These are phyloP conservation scores for Fomes fomentarius DNA, from an alignment of 1,284 basidiomycete genomes.

Conservation along the genomic window DNA sequence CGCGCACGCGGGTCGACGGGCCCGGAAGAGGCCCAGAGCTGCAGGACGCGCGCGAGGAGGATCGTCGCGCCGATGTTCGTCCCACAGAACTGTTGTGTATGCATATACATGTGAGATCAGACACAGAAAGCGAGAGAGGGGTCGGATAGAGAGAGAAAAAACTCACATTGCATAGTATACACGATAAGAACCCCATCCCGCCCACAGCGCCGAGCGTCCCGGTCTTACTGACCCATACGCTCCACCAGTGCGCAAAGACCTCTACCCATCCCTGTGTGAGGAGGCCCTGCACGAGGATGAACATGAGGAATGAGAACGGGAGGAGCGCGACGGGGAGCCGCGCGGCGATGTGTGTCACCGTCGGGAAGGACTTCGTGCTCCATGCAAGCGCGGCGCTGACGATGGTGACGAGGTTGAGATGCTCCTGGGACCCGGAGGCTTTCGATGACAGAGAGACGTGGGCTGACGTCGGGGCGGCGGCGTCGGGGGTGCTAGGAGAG, in stretches of 20 bases:
- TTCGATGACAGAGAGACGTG: slow-evolving; percentile 2
- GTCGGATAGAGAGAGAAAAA: background rate
- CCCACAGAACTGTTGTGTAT: slow-evolving; percentile 61
- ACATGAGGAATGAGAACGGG: slow-evolving; percentile 94
- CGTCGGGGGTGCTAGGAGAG: slow-evolving; percentile 2
- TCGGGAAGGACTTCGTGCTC: slow-evolving; percentile 63
- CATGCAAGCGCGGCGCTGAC: slow-evolving; percentile 5
- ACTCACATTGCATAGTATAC: slow-evolving; percentile 82
- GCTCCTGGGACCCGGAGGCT: background rate
- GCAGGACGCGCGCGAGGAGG: slow-evolving; percentile 71
- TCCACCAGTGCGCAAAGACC: slow-evolving; percentile 81
- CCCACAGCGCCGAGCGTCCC: slow-evolving; percentile 47
- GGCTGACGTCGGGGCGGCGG: background rate
- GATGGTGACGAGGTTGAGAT: background rate
- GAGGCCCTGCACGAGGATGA: slow-evolving; percentile 91
- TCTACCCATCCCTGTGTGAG: slow-evolving; percentile 90
- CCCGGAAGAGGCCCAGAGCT: slow-evolving; percentile 37
- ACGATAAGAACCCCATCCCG: slow-evolving; percentile 51
- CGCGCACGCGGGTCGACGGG: slow-evolving; percentile 32
- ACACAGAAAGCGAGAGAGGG: background rate
- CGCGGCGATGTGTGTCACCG: slow-evolving; percentile 68
- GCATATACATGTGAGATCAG: background rate
- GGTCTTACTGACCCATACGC: slow-evolving; percentile 46
- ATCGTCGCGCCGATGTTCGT: slow-evolving; percentile 98
- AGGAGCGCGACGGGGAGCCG: slow-evolving; percentile 82